Conservation (phyloP, 176 grass and related monocot genomes). For the Triticum turgidum region DNA sequence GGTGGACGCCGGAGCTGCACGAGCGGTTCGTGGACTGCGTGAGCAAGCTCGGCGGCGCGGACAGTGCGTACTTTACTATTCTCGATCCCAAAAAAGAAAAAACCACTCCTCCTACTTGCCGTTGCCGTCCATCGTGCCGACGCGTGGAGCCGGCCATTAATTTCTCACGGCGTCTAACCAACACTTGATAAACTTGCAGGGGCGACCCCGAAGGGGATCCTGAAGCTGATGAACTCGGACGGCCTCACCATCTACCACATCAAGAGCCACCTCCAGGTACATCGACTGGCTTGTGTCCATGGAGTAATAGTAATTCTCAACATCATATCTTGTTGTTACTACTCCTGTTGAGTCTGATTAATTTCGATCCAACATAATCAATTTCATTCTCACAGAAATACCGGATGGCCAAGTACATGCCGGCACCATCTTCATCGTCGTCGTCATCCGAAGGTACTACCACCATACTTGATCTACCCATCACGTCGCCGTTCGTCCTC, state of each 20-base stretch:
- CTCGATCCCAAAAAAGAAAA: too few relatives aligned
- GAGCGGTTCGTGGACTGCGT: conserved; percentile 81
- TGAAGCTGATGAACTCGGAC: conserved; percentile 85
- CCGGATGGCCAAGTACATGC: conserved; percentile 73
- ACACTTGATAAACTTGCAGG: not conserved
- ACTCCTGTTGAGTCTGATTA: too few relatives aligned
- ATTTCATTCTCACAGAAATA: conserved; percentile 54
- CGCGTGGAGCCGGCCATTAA: too few relatives aligned
- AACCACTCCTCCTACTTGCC: too few relatives aligned
- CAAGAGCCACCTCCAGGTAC: conserved; percentile 98
- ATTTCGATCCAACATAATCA: too few relatives aligned
- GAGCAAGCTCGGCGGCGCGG: conserved; percentile 75
- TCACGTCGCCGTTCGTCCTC: not conserved
- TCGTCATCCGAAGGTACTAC: conserved; percentile 66
- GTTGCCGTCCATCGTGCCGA: too few relatives aligned
- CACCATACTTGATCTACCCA: too few relatives aligned
- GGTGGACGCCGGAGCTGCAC: conserved; percentile 94
- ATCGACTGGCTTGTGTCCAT: too few relatives aligned
- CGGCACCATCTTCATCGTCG: conserved; percentile 30
- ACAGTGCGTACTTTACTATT: conserved; percentile 42
- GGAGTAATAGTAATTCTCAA: too few relatives aligned
- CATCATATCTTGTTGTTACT: too few relatives aligned
- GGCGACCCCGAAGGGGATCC: conserved; percentile 86
- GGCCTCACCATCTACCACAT: conserved; percentile 88
- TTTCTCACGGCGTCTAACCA: not conserved